phyloP scores from a whole-genome alignment of 1,284 basidiomycete genomes.

The Calocybe gambosa region DNA sequence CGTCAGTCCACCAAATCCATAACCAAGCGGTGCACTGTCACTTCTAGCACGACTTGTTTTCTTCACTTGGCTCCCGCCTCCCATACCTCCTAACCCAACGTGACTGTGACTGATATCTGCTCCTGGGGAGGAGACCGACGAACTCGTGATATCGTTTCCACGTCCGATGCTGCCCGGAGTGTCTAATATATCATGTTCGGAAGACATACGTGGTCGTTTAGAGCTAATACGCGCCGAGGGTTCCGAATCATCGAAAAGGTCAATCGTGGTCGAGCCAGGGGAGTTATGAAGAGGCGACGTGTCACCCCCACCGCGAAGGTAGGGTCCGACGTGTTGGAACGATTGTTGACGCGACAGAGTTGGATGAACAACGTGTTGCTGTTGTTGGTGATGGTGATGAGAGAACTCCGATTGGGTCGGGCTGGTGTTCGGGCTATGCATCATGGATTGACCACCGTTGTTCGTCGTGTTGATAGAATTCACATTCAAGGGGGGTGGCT shows the following conservation, averaged over 20 bases:
- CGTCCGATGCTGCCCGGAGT: slow-evolving; percentile 4
- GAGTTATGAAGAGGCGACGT: slow-evolving; percentile 27
- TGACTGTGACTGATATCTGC: slow-evolving; percentile 2
- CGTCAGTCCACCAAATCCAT: slow-evolving; percentile 22
- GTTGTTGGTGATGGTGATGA: slow-evolving; percentile 24
- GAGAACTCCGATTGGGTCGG: slow-evolving; percentile 57
- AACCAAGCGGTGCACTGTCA: slow-evolving; percentile 48
- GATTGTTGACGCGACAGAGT: slow-evolving; percentile 52
- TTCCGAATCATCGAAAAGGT: slow-evolving; percentile 30
- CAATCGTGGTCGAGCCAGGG: slow-evolving; percentile 29
- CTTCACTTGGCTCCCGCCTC: slow-evolving; percentile 24
- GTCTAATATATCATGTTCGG: slow-evolving; percentile 14
- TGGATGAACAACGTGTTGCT: slow-evolving; percentile 28
- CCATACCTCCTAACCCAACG: slow-evolving; percentile 12
- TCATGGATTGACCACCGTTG: slow-evolving; percentile 17
- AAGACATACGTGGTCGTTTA: slow-evolving; percentile 41
- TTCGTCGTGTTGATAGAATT: slow-evolving; percentile 25
- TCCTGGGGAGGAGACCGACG: slow-evolving; percentile 23
- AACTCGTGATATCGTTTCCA: slow-evolving; percentile 17
- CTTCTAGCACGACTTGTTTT: slow-evolving; percentile 39
- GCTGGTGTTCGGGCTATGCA: slow-evolving; percentile 52
- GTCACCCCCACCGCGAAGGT: slow-evolving; percentile 21
- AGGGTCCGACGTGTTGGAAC: slow-evolving; percentile 45
- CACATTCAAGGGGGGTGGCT: slow-evolving; percentile 33
- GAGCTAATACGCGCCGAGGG: slow-evolving; percentile 27